Base-by-base conservation (phyloP, 202 grass and related monocot species). In the Bolboschoenoplectus hybrid region DNA sequence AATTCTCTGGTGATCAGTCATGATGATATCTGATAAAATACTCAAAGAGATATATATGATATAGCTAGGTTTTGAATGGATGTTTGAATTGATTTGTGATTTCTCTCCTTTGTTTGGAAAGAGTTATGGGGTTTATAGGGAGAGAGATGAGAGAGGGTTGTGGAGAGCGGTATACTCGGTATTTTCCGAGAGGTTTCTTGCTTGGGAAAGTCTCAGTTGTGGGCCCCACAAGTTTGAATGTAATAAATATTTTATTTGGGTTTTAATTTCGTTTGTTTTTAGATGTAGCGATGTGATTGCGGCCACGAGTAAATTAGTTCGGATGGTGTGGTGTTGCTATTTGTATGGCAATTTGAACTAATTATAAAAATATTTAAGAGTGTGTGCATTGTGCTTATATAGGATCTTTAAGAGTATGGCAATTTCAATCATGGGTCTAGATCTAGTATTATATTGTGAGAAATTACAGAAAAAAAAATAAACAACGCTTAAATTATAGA, bases 1-100 rank as follows among this genome's bases (percentile, higher is more conserved):
- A 68, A 98, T 93, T 81, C 87, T 26, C 91, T 95, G 95, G 35
- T 92, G 91, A 50, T 98, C 93, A 49, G 93, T 84, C 91, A 92
- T 98, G 45, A 92, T 98, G 45, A 55, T 14, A 4, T 0, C 14
- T 8, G 69, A 49, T 73, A 44, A 47, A 17, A 72, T 3, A n/a
- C 41, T 20, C 7, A 19, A n/a, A 26, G 20, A 7, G 47, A 51
- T 51, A 63, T 0, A 36, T 41, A 12, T 67, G 65, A 17, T 55
- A 9, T 2, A 55, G 52, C 26, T 19, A 68, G 6, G 46, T 46
- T 17, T 36, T 47, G 12, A 50, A 20, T 41, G 3, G 12, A 1
- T 50, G 6, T 74, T 62, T 34, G 32, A 52, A 10, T n/a, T 80
- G 58, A 26, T 50, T 71, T 66, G 9, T 71, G 45, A n/a, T 82